Evolutionary conservation across 2,329 filamentous ascomycete species (phyloP).

Genomic region (Cladosporium sp.): DNA sequence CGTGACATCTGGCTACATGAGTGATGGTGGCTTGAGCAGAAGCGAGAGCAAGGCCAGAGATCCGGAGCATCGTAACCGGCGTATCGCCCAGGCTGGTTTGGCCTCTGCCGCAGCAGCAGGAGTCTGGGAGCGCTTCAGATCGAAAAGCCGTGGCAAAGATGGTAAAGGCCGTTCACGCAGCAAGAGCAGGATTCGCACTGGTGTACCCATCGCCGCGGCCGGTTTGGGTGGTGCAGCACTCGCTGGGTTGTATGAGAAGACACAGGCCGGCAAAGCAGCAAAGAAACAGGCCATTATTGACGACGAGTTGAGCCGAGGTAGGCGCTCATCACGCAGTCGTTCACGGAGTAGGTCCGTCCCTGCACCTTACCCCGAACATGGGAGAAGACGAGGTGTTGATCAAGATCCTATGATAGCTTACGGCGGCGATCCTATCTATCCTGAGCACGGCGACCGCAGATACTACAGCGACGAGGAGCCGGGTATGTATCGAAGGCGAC

Average conservation of each 20-base stretch:
- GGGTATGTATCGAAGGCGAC: constrained; percentile 38
- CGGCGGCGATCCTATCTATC: constrained; percentile 58
- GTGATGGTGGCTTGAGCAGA: constrained; percentile 21
- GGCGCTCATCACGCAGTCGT: constrained; percentile 26
- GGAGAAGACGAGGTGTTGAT: constrained; percentile 35
- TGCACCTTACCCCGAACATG: constrained; percentile 37
- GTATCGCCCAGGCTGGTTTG: constrained; percentile 58
- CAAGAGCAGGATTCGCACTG: constrained; percentile 52
- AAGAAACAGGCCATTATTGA: constrained; percentile 41
- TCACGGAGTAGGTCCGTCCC: constrained; percentile 43
- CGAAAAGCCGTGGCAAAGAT: constrained; percentile 50
- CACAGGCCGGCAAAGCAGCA: constrained; percentile 56
- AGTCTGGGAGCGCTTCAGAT: constrained; percentile 55
- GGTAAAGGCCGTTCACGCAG: constrained; percentile 42
- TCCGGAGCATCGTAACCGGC: constrained; percentile 52
- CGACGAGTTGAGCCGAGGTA: constrained; percentile 31
- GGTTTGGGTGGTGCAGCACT: constrained; percentile 59
- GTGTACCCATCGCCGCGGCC: constrained; percentile 57
- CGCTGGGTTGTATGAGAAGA: constrained; percentile 60
- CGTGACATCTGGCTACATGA: constrained; percentile 15
- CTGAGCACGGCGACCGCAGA: constrained; percentile 43
- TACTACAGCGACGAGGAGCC: constrained; percentile 38
- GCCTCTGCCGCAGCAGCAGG: constrained; percentile 60
- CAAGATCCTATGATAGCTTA: constrained; percentile 59
- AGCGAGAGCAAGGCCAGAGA: constrained; percentile 36